Base-by-base conservation (phyloP, 345 rosid genomes). In the Pistacia vera region DNA sequence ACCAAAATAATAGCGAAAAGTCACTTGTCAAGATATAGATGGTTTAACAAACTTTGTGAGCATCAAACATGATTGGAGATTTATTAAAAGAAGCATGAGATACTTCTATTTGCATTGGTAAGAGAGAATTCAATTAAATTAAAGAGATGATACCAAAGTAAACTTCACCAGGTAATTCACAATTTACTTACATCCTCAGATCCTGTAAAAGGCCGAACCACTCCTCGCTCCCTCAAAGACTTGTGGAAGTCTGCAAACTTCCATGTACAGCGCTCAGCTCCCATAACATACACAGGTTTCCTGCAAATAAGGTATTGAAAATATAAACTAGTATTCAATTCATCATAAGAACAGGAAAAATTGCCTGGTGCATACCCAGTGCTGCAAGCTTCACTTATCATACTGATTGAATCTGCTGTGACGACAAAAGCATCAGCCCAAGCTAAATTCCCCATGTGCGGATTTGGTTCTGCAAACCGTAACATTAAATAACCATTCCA, bases 391-490 rank as follows among this genome's bases (percentile, higher is more conserved):
- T 96, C 99, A 49, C 99, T 96, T 75, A 96, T 87, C 84, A 87
- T 79, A 77, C 97, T 93, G 80, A 96, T 91, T 64, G 99, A 96
- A 87, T 93, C 99, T 44, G 99, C 97, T 17, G 98, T 91, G 74
- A 96, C 82, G 71, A 96, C 90, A 85, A 96, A 96, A 69, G 99
- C 95, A 91, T 93, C 97, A 20, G 93, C 99, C 99, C 99, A 96
- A 63, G 99, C 99, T 83, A 93, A 83, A 85, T 96, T 93, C 52
- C 98, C 98, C 93, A 88, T 87, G 38, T 92, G 90, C 3, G 97
- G 97, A 84, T 92, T 84, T 76, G 99, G 97, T 75, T 91, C 97
- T 96, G 89, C 62, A 88, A 52, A 66, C 41, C 16, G 70, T 52
- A 65, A 81, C 38, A 78, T 56, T 54, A 71, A 77, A 78, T 58